Evolutionary conservation across 73 alveolate species (phyloP).

Genomic region (Uronychia binucleata): DNA sequence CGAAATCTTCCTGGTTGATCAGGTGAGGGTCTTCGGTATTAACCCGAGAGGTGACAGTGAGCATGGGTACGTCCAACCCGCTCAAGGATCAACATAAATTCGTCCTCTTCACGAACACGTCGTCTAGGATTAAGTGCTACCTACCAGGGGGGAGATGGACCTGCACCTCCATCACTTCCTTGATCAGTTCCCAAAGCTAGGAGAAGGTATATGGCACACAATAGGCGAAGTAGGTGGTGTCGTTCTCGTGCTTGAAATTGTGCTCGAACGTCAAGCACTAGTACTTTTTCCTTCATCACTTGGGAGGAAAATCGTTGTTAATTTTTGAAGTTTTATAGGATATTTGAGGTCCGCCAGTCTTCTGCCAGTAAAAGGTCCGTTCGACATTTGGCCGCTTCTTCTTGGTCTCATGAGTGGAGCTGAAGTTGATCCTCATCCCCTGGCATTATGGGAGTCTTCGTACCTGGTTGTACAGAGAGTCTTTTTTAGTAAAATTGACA

Average conservation of each 20-base stretch:
- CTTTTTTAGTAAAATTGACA: conserved; percentile 80
- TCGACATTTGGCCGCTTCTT: no score
- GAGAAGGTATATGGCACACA: conserved; percentile 49
- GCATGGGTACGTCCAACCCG: conserved; percentile 68
- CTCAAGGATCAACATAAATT: conserved; percentile 55
- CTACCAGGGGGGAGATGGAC: not conserved
- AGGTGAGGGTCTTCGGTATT: conserved; percentile 73
- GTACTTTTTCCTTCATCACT: conserved; percentile 39
- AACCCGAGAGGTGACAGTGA: conserved; percentile 50
- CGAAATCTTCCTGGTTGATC: conserved; percentile 69
- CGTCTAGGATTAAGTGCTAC: conserved; percentile 63
- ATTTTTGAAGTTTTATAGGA: not conserved
- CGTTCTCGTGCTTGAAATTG: conserved; percentile 27
- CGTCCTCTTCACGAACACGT: conserved; percentile 47
- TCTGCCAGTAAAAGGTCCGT: no score
- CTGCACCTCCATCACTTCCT: conserved; percentile 4
- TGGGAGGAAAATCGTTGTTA: not conserved
- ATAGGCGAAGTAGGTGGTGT: conserved; percentile 42
- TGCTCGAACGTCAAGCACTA: conserved; percentile 23
- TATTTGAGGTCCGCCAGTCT: no score
- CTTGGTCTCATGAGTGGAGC: no score
- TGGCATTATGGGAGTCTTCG: no score
- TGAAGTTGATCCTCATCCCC: no score
- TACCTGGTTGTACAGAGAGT: conserved; percentile 65
- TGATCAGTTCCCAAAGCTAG: not conserved